These are phyloP conservation scores for Phytophthora hybrid DNA, from an alignment of 352 stramenopile genomes.

Conservation along the genomic window DNA sequence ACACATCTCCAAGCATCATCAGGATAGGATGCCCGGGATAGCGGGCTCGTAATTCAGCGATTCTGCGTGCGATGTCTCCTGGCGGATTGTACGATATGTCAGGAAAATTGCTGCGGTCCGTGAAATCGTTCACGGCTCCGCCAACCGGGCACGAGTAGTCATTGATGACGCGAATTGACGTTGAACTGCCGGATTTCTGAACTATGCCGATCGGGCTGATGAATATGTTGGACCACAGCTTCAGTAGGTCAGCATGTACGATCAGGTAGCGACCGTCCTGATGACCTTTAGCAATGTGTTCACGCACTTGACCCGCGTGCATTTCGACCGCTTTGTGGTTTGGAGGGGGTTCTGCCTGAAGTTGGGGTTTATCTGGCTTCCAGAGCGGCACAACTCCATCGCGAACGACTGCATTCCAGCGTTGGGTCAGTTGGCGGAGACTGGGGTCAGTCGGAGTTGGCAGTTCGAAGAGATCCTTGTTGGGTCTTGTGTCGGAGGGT, in stretches of 20 bases:
- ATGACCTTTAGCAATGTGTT: slow-evolving; percentile 9
- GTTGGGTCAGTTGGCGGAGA: background rate
- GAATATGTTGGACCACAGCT: slow-evolving; percentile 1
- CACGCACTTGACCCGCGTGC: background rate
- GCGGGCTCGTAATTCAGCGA: too few relatives aligned
- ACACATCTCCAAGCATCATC: background rate
- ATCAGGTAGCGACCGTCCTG: slow-evolving; percentile 7
- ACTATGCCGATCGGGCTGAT: background rate
- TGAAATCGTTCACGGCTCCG: slow-evolving; percentile 11
- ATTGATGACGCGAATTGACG: slow-evolving; percentile 2
- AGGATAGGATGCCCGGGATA: background rate
- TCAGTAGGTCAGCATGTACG: background rate
- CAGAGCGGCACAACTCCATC: background rate
- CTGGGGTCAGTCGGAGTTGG: too few relatives aligned
- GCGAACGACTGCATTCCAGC: slow-evolving; percentile 3
- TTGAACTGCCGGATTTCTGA: background rate
- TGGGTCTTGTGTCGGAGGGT: too few relatives aligned
- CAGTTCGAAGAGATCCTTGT: too few relatives aligned
- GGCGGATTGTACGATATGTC: background rate
- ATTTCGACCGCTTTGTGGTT: background rate
- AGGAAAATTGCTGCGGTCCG: background rate
- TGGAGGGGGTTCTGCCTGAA: background rate
- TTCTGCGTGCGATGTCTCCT: too few relatives aligned
- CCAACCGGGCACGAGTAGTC: slow-evolving; percentile 1
- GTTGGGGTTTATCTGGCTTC: background rate